These are phyloP conservation scores for Pyrenula massariospora DNA, from an alignment of 495 filamentous ascomycete species.

Conservation along the genomic window DNA sequence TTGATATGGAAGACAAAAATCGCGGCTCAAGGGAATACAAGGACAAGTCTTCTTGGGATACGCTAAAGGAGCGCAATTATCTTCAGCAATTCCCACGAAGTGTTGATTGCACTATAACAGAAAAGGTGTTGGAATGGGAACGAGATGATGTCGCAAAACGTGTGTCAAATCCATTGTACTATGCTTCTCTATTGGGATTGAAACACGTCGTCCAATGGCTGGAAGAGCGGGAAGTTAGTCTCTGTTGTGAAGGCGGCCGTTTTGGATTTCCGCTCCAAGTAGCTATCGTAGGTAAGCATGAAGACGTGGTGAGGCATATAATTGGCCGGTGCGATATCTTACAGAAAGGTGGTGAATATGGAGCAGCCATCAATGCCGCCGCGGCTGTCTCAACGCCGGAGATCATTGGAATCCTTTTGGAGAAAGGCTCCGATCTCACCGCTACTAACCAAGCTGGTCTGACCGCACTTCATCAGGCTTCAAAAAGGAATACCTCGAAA, in stretches of 20 bases:
- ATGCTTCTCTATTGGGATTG: slow-evolving; percentile 6
- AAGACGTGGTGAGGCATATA: background rate
- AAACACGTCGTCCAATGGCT: slow-evolving; percentile 3
- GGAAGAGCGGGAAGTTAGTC: background rate
- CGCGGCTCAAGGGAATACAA: background rate
- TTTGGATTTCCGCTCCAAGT: slow-evolving; percentile 1
- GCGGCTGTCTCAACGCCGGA: slow-evolving; percentile 2
- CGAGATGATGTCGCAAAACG: background rate
- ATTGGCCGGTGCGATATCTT: background rate
- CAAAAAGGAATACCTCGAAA: background rate
- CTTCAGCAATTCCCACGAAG: background rate
- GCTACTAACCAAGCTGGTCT: background rate
- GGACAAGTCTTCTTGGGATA: background rate
- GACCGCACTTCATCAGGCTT: background rate
- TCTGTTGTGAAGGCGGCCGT: background rate
- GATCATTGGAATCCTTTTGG: slow-evolving; percentile 3
- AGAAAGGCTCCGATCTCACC: slow-evolving; percentile 1
- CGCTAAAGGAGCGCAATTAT: background rate
- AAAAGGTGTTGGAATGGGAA: background rate
- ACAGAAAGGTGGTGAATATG: slow-evolving; percentile 3
- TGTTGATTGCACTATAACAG: background rate
- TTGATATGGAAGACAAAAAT: background rate
- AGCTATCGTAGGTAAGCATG: background rate
- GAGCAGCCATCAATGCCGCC: slow-evolving; percentile 2
- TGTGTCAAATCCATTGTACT: slow-evolving; percentile 5